phyloP scores from a whole-genome alignment of 2,329 filamentous ascomycete genomes.

The Colletotrichum cuscutae region DNA sequence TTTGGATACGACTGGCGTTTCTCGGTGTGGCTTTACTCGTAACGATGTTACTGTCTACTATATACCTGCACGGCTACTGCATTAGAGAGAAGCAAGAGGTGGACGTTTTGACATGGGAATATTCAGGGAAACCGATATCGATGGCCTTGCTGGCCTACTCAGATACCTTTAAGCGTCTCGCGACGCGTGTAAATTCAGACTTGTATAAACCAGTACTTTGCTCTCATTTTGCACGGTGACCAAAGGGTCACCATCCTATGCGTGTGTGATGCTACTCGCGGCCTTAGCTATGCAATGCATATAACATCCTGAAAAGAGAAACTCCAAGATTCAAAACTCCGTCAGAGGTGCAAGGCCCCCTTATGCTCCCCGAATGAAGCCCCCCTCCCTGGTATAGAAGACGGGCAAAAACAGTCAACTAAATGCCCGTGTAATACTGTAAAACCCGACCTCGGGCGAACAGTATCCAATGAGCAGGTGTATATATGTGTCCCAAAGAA shows the following conservation, averaged over 20 bases:
- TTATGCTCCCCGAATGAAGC: slow-evolving; percentile 4
- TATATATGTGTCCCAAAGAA: slow-evolving; percentile 23
- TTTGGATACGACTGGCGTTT: slow-evolving; percentile 1
- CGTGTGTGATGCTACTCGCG: not conserved
- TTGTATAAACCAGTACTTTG: not conserved
- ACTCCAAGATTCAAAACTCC: not conserved
- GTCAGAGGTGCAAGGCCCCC: not conserved
- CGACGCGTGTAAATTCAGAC: not conserved
- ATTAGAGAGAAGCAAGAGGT: not conserved
- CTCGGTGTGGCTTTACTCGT: not conserved
- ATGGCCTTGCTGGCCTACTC: not conserved
- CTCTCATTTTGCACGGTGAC: not conserved
- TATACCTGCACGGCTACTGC: slow-evolving; percentile 5
- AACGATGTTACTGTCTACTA: not conserved
- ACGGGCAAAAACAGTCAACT: not conserved
- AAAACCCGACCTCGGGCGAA: not conserved
- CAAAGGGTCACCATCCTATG: not conserved
- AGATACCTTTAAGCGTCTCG: not conserved
- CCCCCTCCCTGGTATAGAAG: not conserved
- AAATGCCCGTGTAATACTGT: not conserved
- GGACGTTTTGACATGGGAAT: not conserved
- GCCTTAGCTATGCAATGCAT: slow-evolving; percentile 20
- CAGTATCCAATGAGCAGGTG: slow-evolving; percentile 8
- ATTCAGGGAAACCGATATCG: not conserved
- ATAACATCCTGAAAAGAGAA: not conserved